A percentile compares a stretch with the other conserved stretches of the same genome.
phyloP scores from a whole-genome alignment of 129 eudicot genomes.

The Lactuca sativa region DNA sequence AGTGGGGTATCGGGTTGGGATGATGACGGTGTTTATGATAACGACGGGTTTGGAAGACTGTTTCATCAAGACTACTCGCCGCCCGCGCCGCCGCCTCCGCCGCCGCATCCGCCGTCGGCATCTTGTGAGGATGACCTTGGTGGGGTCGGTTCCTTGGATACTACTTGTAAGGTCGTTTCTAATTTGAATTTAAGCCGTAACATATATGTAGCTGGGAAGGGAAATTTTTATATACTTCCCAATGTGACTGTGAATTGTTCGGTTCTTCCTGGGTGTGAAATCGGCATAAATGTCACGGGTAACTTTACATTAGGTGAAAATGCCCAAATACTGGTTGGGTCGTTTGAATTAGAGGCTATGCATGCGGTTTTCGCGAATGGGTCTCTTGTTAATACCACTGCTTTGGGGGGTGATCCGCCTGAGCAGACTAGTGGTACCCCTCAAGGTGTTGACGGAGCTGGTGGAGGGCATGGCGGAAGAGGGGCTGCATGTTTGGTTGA shows the following conservation, averaged over 20 bases:
- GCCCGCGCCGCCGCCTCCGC: slow-evolving; percentile 98
- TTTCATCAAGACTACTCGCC: slow-evolving; percentile 93
- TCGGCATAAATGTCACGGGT: slow-evolving; percentile 62
- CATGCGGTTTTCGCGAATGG: slow-evolving; percentile 56
- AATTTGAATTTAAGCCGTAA: slow-evolving; percentile 60
- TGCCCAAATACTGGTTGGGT: slow-evolving; percentile 48
- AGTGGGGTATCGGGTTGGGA: slow-evolving; percentile 16
- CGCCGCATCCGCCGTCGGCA: slow-evolving; percentile 88
- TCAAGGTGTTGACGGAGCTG: slow-evolving; percentile 76
- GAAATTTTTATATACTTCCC: slow-evolving; percentile 74
- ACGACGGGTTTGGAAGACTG: slow-evolving; percentile 37
- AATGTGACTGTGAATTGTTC: slow-evolving; percentile 63
- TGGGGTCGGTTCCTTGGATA: slow-evolving; percentile 88
- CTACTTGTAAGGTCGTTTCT: slow-evolving; percentile 78
- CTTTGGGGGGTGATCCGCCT: slow-evolving; percentile 82
- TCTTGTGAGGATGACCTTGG: slow-evolving; percentile 79
- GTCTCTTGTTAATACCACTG: slow-evolving; percentile 73
- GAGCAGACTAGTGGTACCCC: slow-evolving; percentile 94
- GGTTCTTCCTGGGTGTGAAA: slow-evolving; percentile 61
- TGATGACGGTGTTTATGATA: slow-evolving; percentile 17
- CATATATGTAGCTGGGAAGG: slow-evolving; percentile 87
- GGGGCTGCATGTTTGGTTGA: slow-evolving; percentile 84
- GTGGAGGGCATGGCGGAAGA: slow-evolving; percentile 97
- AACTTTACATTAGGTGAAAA: slow-evolving; percentile 77
- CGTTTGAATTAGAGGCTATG: slow-evolving; percentile 51